phyloP scores from a whole-genome alignment of 345 rosid species.

The rapeseed (Brassica napus) region DNA sequence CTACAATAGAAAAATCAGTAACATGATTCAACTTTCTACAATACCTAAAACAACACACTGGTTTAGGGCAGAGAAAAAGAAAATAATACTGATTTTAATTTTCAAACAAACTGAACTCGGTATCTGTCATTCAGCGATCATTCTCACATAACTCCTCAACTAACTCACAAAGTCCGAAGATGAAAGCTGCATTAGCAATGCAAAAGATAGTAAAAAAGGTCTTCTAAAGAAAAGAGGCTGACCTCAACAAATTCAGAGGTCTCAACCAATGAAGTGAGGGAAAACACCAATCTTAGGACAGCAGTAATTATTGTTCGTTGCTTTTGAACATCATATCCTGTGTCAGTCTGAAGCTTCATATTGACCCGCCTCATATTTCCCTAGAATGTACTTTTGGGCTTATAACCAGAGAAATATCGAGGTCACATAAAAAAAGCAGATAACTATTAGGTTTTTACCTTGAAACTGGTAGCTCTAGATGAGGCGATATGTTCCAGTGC shows the following conservation, averaged over 20 bases:
- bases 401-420: constrained; percentile 24
- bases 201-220: neutral
- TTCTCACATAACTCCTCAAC: constrained; percentile 3
- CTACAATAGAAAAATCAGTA: neutral
- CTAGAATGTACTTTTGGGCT: constrained; percentile 48
- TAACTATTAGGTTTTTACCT: constrained; percentile 61
- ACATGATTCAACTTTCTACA: neutral
- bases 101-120: neutral
- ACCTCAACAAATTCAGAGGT: constrained; percentile 88
- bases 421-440: constrained; percentile 14
- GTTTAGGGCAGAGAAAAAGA: neutral
- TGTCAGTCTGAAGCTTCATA: constrained; percentile 57
- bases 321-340: constrained; percentile 59
- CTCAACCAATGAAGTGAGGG: constrained; percentile 80
- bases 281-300: constrained; percentile 72
- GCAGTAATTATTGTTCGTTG: constrained; percentile 68
- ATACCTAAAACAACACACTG: neutral
- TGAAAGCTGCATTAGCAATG: neutral
- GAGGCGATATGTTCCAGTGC: constrained; percentile 84
- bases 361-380: constrained; percentile 66
- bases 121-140: constrained; percentile 1
- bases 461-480: constrained; percentile 62
- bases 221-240: constrained; percentile 26
- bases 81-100: neutral
- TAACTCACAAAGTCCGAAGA: neutral